phyloP scores from a whole-genome alignment of 2,329 filamentous ascomycete genomes.

The Aspergillus fischeri region DNA sequence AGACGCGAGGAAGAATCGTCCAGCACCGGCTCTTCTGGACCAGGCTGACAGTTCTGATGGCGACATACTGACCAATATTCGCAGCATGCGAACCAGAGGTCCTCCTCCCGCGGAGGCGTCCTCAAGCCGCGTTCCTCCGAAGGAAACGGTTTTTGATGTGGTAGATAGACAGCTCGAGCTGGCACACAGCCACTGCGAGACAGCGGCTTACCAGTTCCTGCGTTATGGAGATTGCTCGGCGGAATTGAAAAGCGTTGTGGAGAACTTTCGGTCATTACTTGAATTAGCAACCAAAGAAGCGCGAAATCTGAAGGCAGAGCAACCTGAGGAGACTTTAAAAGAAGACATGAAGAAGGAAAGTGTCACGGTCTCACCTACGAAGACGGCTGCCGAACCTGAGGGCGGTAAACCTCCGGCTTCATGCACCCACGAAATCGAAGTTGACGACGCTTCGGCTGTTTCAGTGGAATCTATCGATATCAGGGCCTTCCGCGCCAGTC shows the following conservation, averaged over 20 bases:
- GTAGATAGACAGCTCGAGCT: conserved; percentile 75
- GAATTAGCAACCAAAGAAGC: conserved; percentile 59
- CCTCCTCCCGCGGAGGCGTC: conserved; percentile 1
- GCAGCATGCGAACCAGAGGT: conserved; percentile 22
- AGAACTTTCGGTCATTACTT: conserved; percentile 61
- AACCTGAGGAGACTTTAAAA: conserved; percentile 25
- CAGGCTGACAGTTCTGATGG: conserved; percentile 3
- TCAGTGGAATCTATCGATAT: conserved; percentile 34
- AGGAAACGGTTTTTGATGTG: conserved; percentile 64
- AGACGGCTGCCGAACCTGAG: conserved; percentile 11
- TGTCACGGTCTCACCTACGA: conserved; percentile 2
- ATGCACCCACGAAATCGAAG: conserved; percentile 27
- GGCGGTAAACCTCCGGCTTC: conserved; percentile 17
- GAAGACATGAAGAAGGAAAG: conserved; percentile 18
- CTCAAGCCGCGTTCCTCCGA: conserved; percentile 49
- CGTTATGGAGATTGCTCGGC: conserved; percentile 78
- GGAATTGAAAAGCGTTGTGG: conserved; percentile 67
- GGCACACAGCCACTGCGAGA: conserved; percentile 77
- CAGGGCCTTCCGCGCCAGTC: conserved; percentile 30
- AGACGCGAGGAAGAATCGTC: neutral
- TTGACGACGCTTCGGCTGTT: conserved; percentile 32
- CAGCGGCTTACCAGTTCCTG: conserved; percentile 84
- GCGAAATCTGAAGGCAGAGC: conserved; percentile 52
- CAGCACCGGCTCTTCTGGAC: neutral
- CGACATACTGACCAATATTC: conserved; percentile 18